These are phyloP conservation scores for Neocatenulostroma microsporum DNA, from an alignment of 2,329 filamentous ascomycete species.

Conservation along the genomic window DNA sequence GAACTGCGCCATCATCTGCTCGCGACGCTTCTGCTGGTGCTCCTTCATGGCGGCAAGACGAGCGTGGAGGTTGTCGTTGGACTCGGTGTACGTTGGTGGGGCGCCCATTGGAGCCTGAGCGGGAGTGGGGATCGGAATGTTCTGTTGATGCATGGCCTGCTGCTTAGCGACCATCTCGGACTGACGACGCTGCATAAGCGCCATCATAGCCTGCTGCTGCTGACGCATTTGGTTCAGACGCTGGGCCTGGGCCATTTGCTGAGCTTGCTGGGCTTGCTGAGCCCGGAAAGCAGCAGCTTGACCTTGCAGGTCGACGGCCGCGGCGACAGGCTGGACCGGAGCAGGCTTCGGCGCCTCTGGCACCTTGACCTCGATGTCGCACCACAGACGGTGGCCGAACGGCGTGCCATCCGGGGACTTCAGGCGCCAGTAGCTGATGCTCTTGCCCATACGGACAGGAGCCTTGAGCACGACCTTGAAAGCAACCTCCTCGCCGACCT, in stretches of 20 bases:
- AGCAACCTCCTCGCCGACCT: constrained; percentile 63
- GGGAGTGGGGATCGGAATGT: neutral
- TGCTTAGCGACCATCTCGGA: constrained; percentile 7
- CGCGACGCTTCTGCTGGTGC: constrained; percentile 28
- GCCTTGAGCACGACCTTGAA: constrained; percentile 84
- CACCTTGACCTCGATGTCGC: constrained; percentile 64
- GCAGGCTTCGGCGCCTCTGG: constrained; percentile 1
- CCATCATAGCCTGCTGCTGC: constrained; percentile 8
- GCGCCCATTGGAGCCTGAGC: constrained; percentile 1
- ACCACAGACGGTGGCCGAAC: constrained; percentile 94
- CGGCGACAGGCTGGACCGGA: neutral
- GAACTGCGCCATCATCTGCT: constrained; percentile 25
- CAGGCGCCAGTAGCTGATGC: constrained; percentile 94
- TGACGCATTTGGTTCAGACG: constrained; percentile 5
- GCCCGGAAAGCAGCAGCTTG: constrained; percentile 13
- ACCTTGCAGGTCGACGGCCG: constrained; percentile 1
- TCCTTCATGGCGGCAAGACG: constrained; percentile 21
- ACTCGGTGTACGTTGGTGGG: constrained; percentile 6
- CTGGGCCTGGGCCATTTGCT: constrained; percentile 19
- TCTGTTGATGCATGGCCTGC: constrained; percentile 2
- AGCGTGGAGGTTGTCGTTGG: constrained; percentile 12
- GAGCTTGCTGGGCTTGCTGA: constrained; percentile 29
- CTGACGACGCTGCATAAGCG: no score
- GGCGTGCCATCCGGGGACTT: constrained; percentile 70
- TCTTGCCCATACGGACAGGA: constrained; percentile 64